phyloP scores from a whole-genome alignment of 2,329 filamentous ascomycete genomes.

The Stagonosporopsis rhizophila region DNA sequence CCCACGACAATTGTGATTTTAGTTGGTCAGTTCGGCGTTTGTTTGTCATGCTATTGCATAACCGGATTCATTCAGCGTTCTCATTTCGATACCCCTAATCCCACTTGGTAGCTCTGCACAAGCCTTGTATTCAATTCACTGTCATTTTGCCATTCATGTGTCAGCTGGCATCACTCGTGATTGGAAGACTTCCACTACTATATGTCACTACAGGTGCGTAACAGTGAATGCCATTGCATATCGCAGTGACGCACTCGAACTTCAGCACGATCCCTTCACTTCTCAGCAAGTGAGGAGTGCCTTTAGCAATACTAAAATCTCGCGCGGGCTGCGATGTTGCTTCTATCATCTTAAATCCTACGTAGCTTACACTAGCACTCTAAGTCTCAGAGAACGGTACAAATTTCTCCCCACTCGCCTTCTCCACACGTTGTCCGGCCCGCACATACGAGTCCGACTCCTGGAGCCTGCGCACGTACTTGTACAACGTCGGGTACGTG shows the following conservation, averaged over 20 bases:
- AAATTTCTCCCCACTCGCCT: slow-evolving; percentile 49
- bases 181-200: no score
- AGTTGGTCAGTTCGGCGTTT: background rate
- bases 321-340: no score
- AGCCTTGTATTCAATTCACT: background rate
- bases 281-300: no score
- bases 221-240: no score
- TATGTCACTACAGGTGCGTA: no score
- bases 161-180: no score
- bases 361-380: background rate
- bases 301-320: no score
- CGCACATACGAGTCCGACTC: slow-evolving; percentile 55
- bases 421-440: slow-evolving; percentile 59
- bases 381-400: slow-evolving; percentile 41
- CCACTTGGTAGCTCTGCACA: background rate
- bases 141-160: background rate
- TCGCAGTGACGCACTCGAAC: no score
- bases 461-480: slow-evolving; percentile 56
- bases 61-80: background rate
- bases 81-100: background rate
- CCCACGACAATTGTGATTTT: background rate
- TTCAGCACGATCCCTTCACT: no score
- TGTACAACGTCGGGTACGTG: slow-evolving; percentile 56
- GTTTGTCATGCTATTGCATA: background rate
- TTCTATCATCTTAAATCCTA: no score